phyloP scores from a whole-genome alignment of 495 filamentous ascomycete species.

The Neurospora sp. region DNA sequence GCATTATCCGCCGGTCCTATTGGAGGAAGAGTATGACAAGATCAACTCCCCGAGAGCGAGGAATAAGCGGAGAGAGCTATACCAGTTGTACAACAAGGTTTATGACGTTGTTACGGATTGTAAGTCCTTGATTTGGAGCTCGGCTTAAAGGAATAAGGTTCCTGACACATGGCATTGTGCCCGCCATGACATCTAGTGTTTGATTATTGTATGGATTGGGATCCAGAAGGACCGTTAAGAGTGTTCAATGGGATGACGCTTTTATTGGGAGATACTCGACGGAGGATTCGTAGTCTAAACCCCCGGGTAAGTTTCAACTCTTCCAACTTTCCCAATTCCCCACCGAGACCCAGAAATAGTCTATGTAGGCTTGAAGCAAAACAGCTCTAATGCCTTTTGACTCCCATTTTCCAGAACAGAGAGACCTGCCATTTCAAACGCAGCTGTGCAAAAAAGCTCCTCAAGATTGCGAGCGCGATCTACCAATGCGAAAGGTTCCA shows the following conservation, averaged over 20 bases:
- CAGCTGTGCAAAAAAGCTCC: background rate
- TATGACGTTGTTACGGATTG: background rate
- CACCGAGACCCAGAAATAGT: background rate
- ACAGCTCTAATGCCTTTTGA: background rate
- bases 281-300: background rate
- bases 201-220: background rate
- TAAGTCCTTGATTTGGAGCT: background rate
- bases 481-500: background rate
- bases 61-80: background rate
- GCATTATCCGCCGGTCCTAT: background rate
- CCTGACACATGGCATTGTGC: background rate
- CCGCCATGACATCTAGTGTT: background rate
- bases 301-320: background rate
- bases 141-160: background rate
- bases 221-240: background rate
- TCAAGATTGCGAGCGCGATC: background rate
- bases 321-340: background rate
- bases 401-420: background rate
- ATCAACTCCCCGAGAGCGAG: background rate
- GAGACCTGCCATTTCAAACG: background rate
- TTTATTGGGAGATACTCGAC: background rate
- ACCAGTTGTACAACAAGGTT: background rate
- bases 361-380: background rate
- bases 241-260: background rate
- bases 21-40: background rate